Evolutionary conservation across 805 yeast genomes (phyloP).

Genomic region (Starmerella floris): DNA sequence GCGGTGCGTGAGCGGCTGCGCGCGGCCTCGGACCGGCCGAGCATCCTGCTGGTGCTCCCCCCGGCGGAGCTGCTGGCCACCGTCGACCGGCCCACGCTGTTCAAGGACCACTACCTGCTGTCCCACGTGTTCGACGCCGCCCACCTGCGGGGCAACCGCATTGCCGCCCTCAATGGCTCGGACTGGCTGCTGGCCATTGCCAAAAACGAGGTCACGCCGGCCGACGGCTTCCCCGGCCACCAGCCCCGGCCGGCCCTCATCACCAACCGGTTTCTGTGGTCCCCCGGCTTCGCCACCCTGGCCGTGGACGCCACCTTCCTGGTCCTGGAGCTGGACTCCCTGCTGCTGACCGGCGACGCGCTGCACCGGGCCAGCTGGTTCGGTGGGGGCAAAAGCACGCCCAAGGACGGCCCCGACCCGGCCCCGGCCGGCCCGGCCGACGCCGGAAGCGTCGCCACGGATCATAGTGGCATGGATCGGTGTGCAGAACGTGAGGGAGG

Average conservation of each 20-base stretch:
- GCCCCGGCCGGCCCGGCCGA: too few species aligned
- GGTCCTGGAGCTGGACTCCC: slow-evolving; percentile 4
- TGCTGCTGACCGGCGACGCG: slow-evolving; percentile 1
- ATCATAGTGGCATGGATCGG: too few species aligned
- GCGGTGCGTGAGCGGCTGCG: slow-evolving; percentile 5
- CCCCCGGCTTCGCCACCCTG: slow-evolving; percentile 7
- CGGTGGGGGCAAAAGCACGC: slow-evolving; percentile 4
- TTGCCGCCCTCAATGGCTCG: slow-evolving; percentile 6
- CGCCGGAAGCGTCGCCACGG: too few species aligned
- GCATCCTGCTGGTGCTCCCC: slow-evolving; percentile 16
- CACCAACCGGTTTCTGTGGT: slow-evolving; percentile 4
- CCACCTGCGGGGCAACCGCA: neutral
- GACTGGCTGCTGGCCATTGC: slow-evolving; percentile 3
- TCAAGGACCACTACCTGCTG: slow-evolving; percentile 16
- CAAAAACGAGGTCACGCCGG: slow-evolving; percentile 4
- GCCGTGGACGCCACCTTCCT: slow-evolving; percentile 7
- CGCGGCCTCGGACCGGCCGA: slow-evolving; percentile 1
- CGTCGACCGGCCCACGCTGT: slow-evolving; percentile 10
- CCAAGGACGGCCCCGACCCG: too few species aligned
- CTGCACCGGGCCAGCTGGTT: slow-evolving; percentile 5
- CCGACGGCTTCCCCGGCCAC: slow-evolving; percentile 2
- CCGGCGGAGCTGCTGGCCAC: slow-evolving; percentile 5
- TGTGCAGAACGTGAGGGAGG: too few species aligned
- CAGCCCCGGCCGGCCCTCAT: neutral
- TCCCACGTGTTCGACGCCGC: slow-evolving; percentile 15